phyloP scores from a whole-genome alignment of 2,329 filamentous ascomycete species.

The Paracoccidioides lutzii region DNA sequence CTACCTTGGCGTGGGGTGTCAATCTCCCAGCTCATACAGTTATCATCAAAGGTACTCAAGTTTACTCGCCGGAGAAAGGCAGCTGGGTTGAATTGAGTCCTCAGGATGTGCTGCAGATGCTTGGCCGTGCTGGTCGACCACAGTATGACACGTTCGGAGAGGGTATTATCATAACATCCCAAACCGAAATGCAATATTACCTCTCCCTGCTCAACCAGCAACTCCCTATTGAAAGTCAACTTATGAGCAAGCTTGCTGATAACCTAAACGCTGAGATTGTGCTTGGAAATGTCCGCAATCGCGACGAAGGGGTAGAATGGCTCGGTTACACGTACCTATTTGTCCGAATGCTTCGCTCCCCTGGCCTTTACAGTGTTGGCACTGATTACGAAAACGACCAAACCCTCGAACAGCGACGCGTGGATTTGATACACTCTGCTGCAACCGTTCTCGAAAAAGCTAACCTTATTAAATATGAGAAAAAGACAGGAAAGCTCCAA shows the following conservation, averaged over 20 bases:
- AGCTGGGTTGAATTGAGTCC: constrained; percentile 97
- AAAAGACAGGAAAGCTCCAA: constrained; percentile 77
- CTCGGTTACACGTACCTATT: constrained; percentile 96
- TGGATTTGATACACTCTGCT: constrained; percentile 93
- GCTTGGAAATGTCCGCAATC: constrained; percentile 76
- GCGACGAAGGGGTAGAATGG: constrained; percentile 98
- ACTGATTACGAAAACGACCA: constrained; percentile 90
- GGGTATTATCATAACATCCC: constrained; percentile 95
- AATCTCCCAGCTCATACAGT: constrained; percentile 96
- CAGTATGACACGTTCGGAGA: constrained; percentile 98
- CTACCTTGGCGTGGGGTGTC: constrained; percentile 97
- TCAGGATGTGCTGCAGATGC: constrained; percentile 96
- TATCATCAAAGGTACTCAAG: constrained; percentile 95
- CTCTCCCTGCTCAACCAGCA: constrained; percentile 94
- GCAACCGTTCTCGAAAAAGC: constrained; percentile 76
- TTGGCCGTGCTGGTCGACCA: constrained; percentile 88
- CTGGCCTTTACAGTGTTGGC: constrained; percentile 87
- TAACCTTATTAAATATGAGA: constrained; percentile 86
- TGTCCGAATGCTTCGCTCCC: constrained; percentile 91
- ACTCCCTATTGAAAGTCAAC: constrained; percentile 90
- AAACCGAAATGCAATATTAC: constrained; percentile 92
- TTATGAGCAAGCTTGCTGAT: constrained; percentile 84
- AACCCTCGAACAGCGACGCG: constrained; percentile 84
- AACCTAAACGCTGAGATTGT: constrained; percentile 96
- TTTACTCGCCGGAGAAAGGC: constrained; percentile 97